Base-by-base conservation (phyloP, 177 flowering plant genomes). In the Vitis hybrid region DNA sequence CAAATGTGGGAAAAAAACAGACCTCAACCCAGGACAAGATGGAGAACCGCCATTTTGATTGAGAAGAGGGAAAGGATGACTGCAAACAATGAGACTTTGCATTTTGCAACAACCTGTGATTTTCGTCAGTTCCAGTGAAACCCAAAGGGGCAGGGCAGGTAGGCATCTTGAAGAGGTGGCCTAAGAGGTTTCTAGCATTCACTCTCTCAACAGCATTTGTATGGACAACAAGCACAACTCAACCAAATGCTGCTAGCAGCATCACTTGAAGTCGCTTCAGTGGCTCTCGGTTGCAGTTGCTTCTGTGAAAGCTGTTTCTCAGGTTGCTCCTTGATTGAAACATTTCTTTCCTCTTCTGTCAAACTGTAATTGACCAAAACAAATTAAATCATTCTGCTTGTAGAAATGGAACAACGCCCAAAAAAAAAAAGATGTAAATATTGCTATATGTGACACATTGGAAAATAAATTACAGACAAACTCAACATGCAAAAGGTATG, bases 361-460 rank as follows among this genome's bases (percentile, higher is more conserved):
- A 69, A 72, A 56, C 80, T 72, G 73, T 63, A 68, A 45, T 58
- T 3, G 56, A 61, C 11, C n/a, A 49, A 65, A 23, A 60, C 18
- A 60, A 52, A 72, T 66, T 72, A 10, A 14, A 26, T 65, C 17
- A 64, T 15, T 11, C 1, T 56, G 23, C 2, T 14, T 15, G 5
- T 14, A 7, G 56, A 49, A 52, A 30, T 69, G 73, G 73, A 72
- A 72, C 30, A 26, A 26, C 0, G 30, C 30, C 30, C 30, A 3
- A 26, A 26, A 26, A 26, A 26, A 26, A 26, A 26, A 26, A 26
- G 30, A 26, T 26, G 30, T 26, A 26, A 26, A 26, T 26, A 26
- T 26, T 26, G 30, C 30, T 26, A 3, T 26, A 26, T 26, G 30
- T 71, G 78, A 60, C 19, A 12, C 30, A 26, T 26, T 49, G 72